Conservation (phyloP, 768 basidiomycete genomes). For the Pulveroboletus sp. region DNA sequence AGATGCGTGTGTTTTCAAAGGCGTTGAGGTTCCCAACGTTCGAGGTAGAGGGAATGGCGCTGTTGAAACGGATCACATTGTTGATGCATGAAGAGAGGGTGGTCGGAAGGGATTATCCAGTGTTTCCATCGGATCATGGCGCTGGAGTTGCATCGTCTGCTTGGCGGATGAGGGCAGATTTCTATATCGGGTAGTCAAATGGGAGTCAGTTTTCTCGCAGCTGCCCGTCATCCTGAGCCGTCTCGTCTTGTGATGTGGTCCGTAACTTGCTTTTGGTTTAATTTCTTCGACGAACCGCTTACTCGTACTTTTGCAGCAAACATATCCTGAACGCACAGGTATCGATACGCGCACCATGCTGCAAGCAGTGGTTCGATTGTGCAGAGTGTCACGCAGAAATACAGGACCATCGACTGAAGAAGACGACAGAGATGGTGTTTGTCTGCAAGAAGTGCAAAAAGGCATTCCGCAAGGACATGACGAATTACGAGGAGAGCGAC, state of each 20-base stretch:
- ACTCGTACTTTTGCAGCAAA: constrained; percentile 51
- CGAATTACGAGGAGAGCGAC: constrained; percentile 88
- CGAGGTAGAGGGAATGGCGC: constrained; percentile 9
- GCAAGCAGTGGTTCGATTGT: constrained; percentile 97
- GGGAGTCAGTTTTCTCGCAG: background rate
- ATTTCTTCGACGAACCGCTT: background rate
- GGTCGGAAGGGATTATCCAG: constrained; percentile 17
- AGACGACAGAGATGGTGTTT: constrained; percentile 81
- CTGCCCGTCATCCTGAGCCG: background rate
- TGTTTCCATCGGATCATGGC: constrained; percentile 19
- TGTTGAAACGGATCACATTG: constrained; percentile 20
- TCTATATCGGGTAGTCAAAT: constrained; percentile 4
- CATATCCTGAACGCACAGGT: constrained; percentile 97
- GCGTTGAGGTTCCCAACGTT: constrained; percentile 18
- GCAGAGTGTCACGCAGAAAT: constrained; percentile 89
- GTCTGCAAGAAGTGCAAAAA: constrained; percentile 90
- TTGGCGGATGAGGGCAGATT: background rate
- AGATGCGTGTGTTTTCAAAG: constrained; percentile 2
- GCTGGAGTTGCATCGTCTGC: background rate
- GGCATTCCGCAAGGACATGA: constrained; percentile 95
- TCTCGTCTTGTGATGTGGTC: constrained; percentile 22
- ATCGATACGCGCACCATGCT: constrained; percentile 92
- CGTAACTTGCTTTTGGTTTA: constrained; percentile 6
- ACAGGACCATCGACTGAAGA: constrained; percentile 65
- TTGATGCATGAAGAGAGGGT: constrained; percentile 13